Evolutionary conservation across 306 rosid genomes (phyloP).

Genomic region (Castanea sativa): DNA sequence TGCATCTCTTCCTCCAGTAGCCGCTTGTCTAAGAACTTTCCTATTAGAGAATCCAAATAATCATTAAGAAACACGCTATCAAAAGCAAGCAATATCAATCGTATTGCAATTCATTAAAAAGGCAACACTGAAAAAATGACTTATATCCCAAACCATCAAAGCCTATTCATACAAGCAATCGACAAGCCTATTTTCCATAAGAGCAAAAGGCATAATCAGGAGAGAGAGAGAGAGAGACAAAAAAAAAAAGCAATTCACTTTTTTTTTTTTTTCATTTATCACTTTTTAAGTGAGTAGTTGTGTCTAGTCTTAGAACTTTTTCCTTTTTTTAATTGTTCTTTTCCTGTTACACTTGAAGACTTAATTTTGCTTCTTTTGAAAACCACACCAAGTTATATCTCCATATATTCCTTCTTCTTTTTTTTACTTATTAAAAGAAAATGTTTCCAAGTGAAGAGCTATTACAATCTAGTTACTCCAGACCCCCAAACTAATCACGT

Average conservation of each 20-base stretch:
- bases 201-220: background rate
- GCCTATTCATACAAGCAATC: background rate
- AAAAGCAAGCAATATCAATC: background rate
- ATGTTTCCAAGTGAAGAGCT: too few species aligned
- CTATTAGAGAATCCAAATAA: conserved; percentile 32
- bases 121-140: conserved; percentile 1
- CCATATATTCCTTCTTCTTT: too few species aligned
- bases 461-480: too few species aligned
- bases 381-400: background rate
- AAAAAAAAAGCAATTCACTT: background rate
- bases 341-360: background rate
- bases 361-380: background rate
- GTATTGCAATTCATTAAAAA: background rate
- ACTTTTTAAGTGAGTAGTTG: background rate
- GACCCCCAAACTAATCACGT: too few species aligned
- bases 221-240: too few species aligned
- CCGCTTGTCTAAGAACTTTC: conserved; percentile 80
- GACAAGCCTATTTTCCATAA: background rate
- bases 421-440: too few species aligned
- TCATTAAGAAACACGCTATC: background rate
- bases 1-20: conserved; percentile 87
- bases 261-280: background rate
- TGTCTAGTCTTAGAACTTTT: too few species aligned
- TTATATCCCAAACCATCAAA: background rate
- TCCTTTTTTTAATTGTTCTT: background rate